Base-by-base conservation (phyloP, 495 filamentous ascomycete species). In the Pyronema domesticum region DNA sequence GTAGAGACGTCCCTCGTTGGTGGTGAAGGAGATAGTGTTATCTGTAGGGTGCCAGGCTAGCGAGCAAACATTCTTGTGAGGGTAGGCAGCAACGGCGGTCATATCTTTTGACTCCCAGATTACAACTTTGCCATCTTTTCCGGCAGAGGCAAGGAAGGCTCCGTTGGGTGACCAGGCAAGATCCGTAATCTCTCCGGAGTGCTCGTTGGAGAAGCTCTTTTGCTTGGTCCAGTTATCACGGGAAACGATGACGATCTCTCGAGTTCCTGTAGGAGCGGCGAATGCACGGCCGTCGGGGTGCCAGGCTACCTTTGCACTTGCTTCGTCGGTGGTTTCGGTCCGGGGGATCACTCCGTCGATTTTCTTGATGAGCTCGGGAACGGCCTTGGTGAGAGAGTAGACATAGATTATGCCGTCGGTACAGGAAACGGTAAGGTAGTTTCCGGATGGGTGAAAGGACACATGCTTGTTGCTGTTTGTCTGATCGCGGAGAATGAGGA, bases 261-360 rank as follows among this genome's bases (percentile, higher is more conserved):
- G 72, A 0, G 85, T 89, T 0, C 81, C 74, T 11, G 93, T 94
- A 0, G 87, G 80, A 0, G 81, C 80, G 8, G 86, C 86, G 68
- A 98, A 94, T 5, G 88, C 86, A 43, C 85, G 78, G 6, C 93
- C 89, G 63, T 96, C 93, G 0, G 93, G 93, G 70, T 95, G 89
- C 91, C 91, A 98, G 1, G 80, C 76, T 19, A 81, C 78, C 64
- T 77, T 77, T 8, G 86, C 80, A 58, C 80, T 89, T 3, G 77
- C 73, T 55, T 94, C 86, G 7, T 79, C 77, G 44, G 89, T 86
- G 0, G 78, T 76, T 51, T 96, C 88, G 0, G 74, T 74, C 11
- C 46, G 52, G 53, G 78, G 80, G 58, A 95, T 88, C 46, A 95
- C 69, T 0, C 86, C 89, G 60, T 95, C 89, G 15, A 96, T 72